A percentile compares a stretch with the other conserved stretches of the same genome.
Evolutionary conservation across 2,329 filamentous ascomycete genomes (phyloP).

Genomic region (Beauveria sp.): DNA sequence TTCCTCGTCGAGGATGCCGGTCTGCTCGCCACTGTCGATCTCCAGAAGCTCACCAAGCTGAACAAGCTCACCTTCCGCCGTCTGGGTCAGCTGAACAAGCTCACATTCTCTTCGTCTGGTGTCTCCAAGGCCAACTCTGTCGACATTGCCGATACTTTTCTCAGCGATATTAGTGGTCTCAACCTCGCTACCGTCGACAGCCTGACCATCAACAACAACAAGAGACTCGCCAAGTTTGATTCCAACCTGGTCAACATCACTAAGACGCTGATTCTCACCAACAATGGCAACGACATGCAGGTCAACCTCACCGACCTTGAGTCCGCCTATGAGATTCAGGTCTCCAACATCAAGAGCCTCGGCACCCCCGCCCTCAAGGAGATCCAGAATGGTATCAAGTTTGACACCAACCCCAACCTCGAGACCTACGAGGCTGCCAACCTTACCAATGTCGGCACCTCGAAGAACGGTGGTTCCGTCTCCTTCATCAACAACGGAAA

Average conservation of each 20-base stretch:
- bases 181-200: constrained; percentile 64
- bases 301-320: constrained; percentile 71
- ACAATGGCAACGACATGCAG: constrained; percentile 68
- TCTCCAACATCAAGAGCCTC: constrained; percentile 70
- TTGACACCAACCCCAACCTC: constrained; percentile 70
- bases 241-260: constrained; percentile 73
- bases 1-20: constrained; percentile 65
- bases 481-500: constrained; percentile 56
- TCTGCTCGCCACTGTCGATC: constrained; percentile 57
- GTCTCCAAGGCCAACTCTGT: constrained; percentile 63
- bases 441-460: constrained; percentile 56
- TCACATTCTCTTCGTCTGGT: constrained; percentile 42
- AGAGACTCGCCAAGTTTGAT: constrained; percentile 64
- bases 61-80: constrained; percentile 63
- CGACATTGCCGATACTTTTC: constrained; percentile 76
- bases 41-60: constrained; percentile 58
- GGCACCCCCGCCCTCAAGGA: constrained; percentile 62
- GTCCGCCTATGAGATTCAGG: constrained; percentile 43
- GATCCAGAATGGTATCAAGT: constrained; percentile 73
- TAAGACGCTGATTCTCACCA: constrained; percentile 61
- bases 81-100: constrained; percentile 50
- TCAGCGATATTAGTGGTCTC: constrained; percentile 72
- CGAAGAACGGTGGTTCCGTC: constrained; percentile 25
- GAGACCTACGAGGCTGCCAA: constrained; percentile 55
- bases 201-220: constrained; percentile 88